A percentile compares a stretch with the other conserved stretches of the same genome.
phyloP scores from a whole-genome alignment of 495 filamentous ascomycete species.

The Hypoxylon cercidicola region DNA sequence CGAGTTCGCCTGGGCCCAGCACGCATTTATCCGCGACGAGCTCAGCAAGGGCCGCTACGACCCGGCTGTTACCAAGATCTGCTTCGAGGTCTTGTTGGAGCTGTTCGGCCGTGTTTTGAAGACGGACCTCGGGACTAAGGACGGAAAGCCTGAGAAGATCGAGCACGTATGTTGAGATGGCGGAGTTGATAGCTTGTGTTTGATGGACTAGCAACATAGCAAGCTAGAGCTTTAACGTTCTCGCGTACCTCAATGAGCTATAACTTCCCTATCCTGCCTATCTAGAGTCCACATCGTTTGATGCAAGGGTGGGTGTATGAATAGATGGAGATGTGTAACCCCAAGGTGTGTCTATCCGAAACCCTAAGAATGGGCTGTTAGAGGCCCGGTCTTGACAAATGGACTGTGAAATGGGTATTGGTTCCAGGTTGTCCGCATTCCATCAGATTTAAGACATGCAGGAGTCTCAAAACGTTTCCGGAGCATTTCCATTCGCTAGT shows the following conservation, averaged over 20 bases:
- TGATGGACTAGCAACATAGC: not conserved
- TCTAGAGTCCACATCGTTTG: too few species aligned
- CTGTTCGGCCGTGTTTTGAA: constrained; percentile 82
- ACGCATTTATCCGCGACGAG: constrained; percentile 97
- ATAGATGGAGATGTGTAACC: constrained; percentile 23
- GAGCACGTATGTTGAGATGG: constrained; percentile 66
- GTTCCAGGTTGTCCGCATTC: constrained; percentile 6
- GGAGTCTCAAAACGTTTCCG: constrained; percentile 29
- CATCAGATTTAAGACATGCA: constrained; percentile 30
- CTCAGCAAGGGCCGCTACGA: constrained; percentile 93
- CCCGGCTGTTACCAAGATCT: constrained; percentile 84
- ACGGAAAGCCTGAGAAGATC: constrained; percentile 59
- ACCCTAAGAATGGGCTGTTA: not conserved
- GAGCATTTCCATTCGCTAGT: constrained; percentile 12
- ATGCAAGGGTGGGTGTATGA: constrained; percentile 2
- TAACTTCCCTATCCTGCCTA: too few species aligned
- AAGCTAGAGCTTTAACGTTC: too few species aligned
- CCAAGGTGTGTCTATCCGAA: not conserved
- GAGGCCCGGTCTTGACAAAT: not conserved
- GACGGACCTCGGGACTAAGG: constrained; percentile 72
- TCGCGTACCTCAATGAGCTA: too few species aligned
- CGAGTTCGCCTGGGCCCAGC: constrained; percentile 91
- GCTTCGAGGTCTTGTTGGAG: constrained; percentile 91
- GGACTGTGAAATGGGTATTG: constrained; percentile 3
- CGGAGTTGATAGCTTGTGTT: constrained; percentile 6